Base-by-base conservation (phyloP, 108 stramenopile genomes). In the Craspedostauros australis region DNA sequence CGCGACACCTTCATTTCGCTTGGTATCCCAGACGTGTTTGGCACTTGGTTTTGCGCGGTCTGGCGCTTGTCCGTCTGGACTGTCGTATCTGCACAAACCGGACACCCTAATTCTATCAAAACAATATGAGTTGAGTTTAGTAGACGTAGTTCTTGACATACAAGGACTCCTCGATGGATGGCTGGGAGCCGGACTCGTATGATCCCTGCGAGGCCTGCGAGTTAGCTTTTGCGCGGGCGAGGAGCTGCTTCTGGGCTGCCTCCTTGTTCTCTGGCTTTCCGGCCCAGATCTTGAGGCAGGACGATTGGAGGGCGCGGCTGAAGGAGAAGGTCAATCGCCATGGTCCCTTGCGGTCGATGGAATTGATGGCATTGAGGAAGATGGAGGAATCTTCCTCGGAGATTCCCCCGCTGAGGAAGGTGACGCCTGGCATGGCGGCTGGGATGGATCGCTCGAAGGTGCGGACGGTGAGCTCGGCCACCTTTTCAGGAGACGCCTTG, bases 121-220 rank as follows among this genome's bases (percentile, higher is more conserved):
- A n/a, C n/a, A n/a, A n/a, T n/a, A n/a, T n/a, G n/a, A n/a, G n/a
- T n/a, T n/a, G n/a, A 37, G 36, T 34, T 50, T 50, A 50, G 31
- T 50, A 50, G 27, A 50, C 50, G 16, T 50, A 50, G 50, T 50
- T 50, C 50, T 50, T 50, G 0, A 50, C 50, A 36, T 50, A 50
- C 7, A 50, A 36, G 18, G 50, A 50, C 37, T 50, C 50, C 23
- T 50, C 34, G 34, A 50, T 50, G 12, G 50, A 50, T 22, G 50
- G 50, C 32, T 50, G 50, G 2, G 50, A 50, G 9, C 50, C 50
- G 2, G 50, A 36, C 50, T 31, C 37, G 50, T 50, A 50, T 14
- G 29, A 15, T 34, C 50, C 50, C 3, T 4, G 7, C 4, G 50
- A 50, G 15, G 50, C 50, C 50, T 50, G 34, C 7, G 50, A 50